These are phyloP conservation scores for Garcia nutans DNA, from an alignment of 345 rosid genomes.

Conservation along the genomic window DNA sequence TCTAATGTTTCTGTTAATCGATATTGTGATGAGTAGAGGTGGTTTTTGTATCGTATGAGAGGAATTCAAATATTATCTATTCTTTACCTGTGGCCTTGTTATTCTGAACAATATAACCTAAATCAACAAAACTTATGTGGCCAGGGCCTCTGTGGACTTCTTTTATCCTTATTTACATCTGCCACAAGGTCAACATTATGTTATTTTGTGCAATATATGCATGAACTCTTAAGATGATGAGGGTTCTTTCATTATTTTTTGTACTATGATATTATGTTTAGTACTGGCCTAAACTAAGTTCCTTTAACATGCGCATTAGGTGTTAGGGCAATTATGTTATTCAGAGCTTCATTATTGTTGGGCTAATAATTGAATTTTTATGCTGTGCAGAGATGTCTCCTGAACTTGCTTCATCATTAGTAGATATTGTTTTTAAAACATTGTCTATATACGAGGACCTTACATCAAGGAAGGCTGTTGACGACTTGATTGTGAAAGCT, in stretches of 20 bases:
- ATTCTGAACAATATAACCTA: not conserved
- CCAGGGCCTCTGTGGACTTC: not conserved
- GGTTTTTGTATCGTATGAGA: not conserved
- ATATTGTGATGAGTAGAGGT: not conserved
- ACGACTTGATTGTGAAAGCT: conserved; percentile 57
- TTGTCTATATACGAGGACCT: conserved; percentile 70
- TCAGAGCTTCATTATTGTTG: not conserved
- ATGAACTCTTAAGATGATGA: not conserved
- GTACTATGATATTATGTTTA: not conserved
- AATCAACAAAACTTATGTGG: not conserved
- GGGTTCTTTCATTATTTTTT: not conserved
- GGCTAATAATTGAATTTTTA: conserved; percentile 1
- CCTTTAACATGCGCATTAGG: conserved; percentile 5
- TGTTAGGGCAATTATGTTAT: not conserved
- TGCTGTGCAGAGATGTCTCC: conserved; percentile 63
- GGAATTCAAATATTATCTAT: not conserved
- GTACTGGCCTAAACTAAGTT: not conserved
- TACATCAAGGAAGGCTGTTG: conserved; percentile 78
- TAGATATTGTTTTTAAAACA: conserved; percentile 75
- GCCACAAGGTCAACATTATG: not conserved
- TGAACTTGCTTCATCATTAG: conserved; percentile 53
- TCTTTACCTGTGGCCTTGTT: not conserved
- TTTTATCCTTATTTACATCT: not conserved
- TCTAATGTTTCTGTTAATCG: not conserved
- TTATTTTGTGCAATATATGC: not conserved